phyloP scores from a whole-genome alignment of 192 early-diverging fungal species.

The Podila epigama region DNA sequence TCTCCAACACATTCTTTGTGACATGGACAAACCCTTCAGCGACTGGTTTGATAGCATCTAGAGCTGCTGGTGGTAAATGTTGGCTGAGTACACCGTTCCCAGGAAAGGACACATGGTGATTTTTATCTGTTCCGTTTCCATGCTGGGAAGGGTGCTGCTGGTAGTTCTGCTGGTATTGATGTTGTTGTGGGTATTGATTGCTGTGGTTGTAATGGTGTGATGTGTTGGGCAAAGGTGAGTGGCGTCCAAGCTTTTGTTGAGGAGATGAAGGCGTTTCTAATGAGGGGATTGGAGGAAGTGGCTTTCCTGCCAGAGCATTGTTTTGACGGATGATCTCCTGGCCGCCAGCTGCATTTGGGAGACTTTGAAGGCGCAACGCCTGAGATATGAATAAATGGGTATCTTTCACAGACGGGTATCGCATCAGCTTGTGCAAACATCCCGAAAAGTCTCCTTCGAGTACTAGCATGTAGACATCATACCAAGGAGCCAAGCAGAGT shows the following conservation, averaged over 20 bases:
- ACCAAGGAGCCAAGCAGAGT: neutral
- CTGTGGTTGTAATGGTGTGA: slow-evolving; percentile 2
- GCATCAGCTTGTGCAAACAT: slow-evolving; percentile 69
- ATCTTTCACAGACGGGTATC: slow-evolving; percentile 61
- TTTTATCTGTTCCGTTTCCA: too few relatives aligned
- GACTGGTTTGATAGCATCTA: slow-evolving; percentile 58
- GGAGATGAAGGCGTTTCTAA: neutral
- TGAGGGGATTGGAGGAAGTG: slow-evolving; percentile 24
- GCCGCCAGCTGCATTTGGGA: slow-evolving; percentile 52
- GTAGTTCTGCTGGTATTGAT: slow-evolving; percentile 3
- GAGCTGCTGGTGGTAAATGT: slow-evolving; percentile 57
- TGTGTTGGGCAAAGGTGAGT: slow-evolving; percentile 10
- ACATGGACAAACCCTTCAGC: slow-evolving; percentile 56
- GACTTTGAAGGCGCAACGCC: slow-evolving; percentile 66
- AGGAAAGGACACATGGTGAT: slow-evolving; percentile 8
- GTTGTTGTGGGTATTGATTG: slow-evolving; percentile 2
- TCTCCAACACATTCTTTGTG: slow-evolving; percentile 64
- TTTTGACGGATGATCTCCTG: slow-evolving; percentile 66
- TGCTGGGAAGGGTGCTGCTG: too few relatives aligned
- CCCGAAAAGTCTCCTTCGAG: slow-evolving; percentile 70
- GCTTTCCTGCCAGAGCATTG: slow-evolving; percentile 52
- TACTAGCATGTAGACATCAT: slow-evolving; percentile 40
- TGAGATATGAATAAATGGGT: slow-evolving; percentile 66
- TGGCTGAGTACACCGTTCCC: slow-evolving; percentile 55
- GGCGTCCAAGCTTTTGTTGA: slow-evolving; percentile 3